Evolutionary conservation across 306 rosid genomes (phyloP).

Genomic region (Castanea sativa): DNA sequence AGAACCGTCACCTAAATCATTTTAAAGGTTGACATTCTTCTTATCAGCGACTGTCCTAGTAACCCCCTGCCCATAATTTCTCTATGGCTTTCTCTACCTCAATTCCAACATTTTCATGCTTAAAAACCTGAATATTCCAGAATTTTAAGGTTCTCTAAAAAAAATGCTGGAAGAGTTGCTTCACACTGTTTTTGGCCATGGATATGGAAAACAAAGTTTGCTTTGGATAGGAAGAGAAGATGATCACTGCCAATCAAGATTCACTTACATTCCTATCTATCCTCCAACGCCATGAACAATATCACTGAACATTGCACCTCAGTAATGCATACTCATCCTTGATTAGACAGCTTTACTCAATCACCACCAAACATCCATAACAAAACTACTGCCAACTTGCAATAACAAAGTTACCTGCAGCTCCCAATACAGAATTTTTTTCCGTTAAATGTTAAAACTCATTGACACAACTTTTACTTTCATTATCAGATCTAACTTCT

Average conservation of each 20-base stretch:
- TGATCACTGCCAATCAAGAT: not conserved
- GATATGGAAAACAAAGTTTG: not conserved
- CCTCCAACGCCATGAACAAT: not conserved
- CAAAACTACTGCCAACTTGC: not conserved
- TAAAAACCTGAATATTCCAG: not conserved
- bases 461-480: not conserved
- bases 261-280: not conserved
- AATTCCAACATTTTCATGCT: not conserved
- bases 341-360: not conserved
- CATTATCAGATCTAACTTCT: not conserved
- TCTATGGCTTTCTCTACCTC: not conserved
- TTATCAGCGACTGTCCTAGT: not conserved
- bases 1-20: not conserved
- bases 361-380: not conserved
- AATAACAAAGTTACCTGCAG: not conserved
- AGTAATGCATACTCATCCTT: not conserved
- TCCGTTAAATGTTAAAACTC: not conserved
- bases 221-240: not conserved
- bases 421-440: not conserved
- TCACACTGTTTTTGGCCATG: not conserved
- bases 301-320: not conserved
- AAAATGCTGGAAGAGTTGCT: not conserved
- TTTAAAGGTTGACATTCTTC: not conserved
- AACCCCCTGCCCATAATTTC: not conserved
- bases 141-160: too few relatives aligned